Evolutionary conservation across 1,284 basidiomycete species (phyloP).

Genomic region (Microbotryum intermedium): DNA sequence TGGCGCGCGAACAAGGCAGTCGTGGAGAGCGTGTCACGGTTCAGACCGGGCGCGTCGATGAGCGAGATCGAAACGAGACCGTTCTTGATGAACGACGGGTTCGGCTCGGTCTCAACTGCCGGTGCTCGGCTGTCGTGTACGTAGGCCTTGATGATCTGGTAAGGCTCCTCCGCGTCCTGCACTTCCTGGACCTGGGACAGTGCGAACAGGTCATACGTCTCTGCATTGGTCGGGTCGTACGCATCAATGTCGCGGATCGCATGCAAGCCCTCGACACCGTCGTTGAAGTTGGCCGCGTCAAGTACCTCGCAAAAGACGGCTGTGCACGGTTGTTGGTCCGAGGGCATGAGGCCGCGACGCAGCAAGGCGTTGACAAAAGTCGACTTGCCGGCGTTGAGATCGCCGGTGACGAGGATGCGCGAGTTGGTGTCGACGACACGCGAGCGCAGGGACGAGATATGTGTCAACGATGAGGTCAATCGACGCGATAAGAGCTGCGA

Average conservation of each 20-base stretch:
- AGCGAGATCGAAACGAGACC: constrained; percentile 96
- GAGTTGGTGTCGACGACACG: constrained; percentile 87
- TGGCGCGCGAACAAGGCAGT: constrained; percentile 93
- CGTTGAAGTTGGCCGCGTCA: constrained; percentile 71
- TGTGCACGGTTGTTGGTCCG: constrained; percentile 97
- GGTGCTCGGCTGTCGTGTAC: constrained; percentile 64
- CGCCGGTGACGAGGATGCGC: constrained; percentile 97
- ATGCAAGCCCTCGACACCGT: constrained; percentile 73
- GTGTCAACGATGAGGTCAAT: constrained; percentile 63
- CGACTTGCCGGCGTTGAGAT: constrained; percentile 96
- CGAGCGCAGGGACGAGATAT: constrained; percentile 74
- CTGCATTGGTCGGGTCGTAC: constrained; percentile 65
- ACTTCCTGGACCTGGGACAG: constrained; percentile 71
- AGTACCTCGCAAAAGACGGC: constrained; percentile 96
- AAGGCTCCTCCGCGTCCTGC: constrained; percentile 43
- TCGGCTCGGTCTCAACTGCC: constrained; percentile 24
- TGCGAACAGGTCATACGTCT: constrained; percentile 63
- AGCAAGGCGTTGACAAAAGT: constrained; percentile 95
- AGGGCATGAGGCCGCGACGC: constrained; percentile 82
- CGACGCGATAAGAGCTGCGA: constrained; percentile 84
- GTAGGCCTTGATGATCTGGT: constrained; percentile 73
- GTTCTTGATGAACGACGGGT: constrained; percentile 83
- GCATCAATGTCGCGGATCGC: constrained; percentile 46
- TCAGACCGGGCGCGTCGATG: constrained; percentile 96
- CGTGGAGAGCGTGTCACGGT: constrained; percentile 90